Evolutionary conservation across 1,139 yeast species (phyloP), one percentile per base, ranked within the genome.

Genomic region (Lodderomyces oxycetoniae): DNA sequence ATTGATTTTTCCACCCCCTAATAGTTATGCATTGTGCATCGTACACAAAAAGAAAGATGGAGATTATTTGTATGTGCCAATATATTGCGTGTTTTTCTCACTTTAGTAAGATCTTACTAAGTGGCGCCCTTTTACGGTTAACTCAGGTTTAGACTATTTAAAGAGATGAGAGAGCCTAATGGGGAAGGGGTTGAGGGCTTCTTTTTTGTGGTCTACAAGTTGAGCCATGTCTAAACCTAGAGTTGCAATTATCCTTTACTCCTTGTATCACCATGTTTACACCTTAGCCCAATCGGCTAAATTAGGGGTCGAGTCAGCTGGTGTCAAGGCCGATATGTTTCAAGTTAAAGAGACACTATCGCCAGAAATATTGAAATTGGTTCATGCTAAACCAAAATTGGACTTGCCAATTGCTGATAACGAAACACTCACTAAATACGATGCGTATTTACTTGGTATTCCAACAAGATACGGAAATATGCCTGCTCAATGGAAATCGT

Each of bases 391-490:
- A 13, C 44, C 57, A 15, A 35, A 36, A 21, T 56, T 59, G 29
- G 52, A 52, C 39, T 52, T 52, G 50, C 66, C 66, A 37, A 48
- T 53, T 43, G 66, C 63, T 26, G 48, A 57, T 25, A 39, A 48
- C 31, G 60, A 58, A 17, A 58, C 64, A 23, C 57, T 63, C 46
- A 48, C 48, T 17, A 41, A 49, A 33, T 61, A 59, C 50, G 66
- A 63, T 45, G 66, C 64, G 11, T 62, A 59, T 45, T 43, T 63
- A 40, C 59, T 63, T 38, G 69, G 69, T 37, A 46, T 61, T 30
- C 67, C 69, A 30, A 61, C 69, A 42, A 52, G 69, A 47, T 63
- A 46, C 45, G 67, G 67, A 43, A 59, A 51, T 45, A 52, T 49
- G 51, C 68, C 69, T 27, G 56, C 64, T 29, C 69, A 63, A 49